phyloP scores from a whole-genome alignment of 1,139 yeast genomes.

The Geotrichum phurueaensis region DNA sequence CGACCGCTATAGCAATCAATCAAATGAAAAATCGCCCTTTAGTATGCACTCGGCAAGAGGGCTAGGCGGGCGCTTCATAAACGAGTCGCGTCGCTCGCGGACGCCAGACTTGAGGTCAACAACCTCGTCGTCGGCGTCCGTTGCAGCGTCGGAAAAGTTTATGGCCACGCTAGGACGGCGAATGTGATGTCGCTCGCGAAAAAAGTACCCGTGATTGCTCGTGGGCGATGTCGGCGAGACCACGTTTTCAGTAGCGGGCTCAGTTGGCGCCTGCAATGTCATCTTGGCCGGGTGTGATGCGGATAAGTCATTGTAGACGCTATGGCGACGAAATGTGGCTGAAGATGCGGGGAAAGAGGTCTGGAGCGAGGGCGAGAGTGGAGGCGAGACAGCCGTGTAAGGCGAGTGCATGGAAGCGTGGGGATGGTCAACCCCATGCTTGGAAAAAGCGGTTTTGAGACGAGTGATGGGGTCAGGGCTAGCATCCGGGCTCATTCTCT shows the following conservation, averaged over 20 bases:
- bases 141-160: slow-evolving; percentile 21
- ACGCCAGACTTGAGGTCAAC: slow-evolving; percentile 11
- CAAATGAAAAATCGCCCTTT: slow-evolving; percentile 29
- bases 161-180: slow-evolving; percentile 29
- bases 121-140: slow-evolving; percentile 18
- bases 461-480: neutral
- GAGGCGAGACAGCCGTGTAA: neutral
- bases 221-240: neutral
- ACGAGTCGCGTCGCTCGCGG: slow-evolving; percentile 6
- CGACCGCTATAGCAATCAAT: slow-evolving; percentile 26
- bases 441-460: neutral
- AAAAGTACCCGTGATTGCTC: neutral
- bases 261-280: neutral
- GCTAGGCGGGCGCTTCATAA: slow-evolving; percentile 27
- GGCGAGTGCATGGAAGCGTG: neutral
- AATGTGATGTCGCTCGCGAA: slow-evolving; percentile 1
- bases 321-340: neutral
- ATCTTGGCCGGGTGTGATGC: neutral
- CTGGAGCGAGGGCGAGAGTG: neutral
- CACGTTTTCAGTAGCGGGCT: neutral
- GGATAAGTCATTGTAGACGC: neutral
- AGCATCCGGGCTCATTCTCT: neutral
- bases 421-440: neutral
- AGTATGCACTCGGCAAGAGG: slow-evolving; percentile 32
- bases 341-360: neutral